Conservation (phyloP, 345 rosid species). For the Hibiscus trionum region DNA sequence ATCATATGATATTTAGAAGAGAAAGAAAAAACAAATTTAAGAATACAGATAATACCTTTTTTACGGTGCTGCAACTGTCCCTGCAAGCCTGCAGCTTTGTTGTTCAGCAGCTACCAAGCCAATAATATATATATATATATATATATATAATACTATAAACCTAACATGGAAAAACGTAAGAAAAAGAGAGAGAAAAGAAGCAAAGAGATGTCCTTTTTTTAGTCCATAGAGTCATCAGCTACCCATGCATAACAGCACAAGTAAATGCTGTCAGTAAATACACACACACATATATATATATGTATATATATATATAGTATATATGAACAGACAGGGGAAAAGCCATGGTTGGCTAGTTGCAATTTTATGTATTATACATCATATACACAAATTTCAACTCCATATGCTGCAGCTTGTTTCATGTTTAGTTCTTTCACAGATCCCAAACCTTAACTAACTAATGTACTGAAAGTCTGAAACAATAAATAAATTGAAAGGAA, state of each 20-base stretch:
- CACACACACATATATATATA: neutral
- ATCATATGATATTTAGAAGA: neutral
- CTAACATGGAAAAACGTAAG: conserved; percentile 26
- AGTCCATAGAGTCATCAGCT: neutral
- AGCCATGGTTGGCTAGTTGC: neutral
- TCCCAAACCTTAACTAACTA: conserved; percentile 23
- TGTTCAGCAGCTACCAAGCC: conserved; percentile 32
- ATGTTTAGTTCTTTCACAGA: conserved; percentile 14
- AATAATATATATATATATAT: neutral
- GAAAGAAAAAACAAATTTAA: conserved; percentile 11
- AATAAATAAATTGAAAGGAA: neutral
- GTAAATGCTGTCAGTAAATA: neutral
- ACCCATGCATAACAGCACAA: conserved; percentile 9
- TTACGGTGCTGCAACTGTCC: conserved; percentile 30
- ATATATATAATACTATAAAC: conserved; percentile 5
- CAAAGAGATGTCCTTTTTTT: neutral
- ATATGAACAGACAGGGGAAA: neutral
- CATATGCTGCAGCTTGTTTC: conserved; percentile 7
- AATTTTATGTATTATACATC: neutral
- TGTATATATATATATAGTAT: neutral
- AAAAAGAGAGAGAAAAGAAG: conserved; percentile 18
- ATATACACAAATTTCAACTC: conserved; percentile 25
- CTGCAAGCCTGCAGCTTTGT: conserved; percentile 34
- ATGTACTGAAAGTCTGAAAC: conserved; percentile 5
- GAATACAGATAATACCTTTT: conserved; percentile 44